Evolutionary conservation across 2,329 filamentous ascomycete species (phyloP).

Genomic region (Diaporthe caulivora): DNA sequence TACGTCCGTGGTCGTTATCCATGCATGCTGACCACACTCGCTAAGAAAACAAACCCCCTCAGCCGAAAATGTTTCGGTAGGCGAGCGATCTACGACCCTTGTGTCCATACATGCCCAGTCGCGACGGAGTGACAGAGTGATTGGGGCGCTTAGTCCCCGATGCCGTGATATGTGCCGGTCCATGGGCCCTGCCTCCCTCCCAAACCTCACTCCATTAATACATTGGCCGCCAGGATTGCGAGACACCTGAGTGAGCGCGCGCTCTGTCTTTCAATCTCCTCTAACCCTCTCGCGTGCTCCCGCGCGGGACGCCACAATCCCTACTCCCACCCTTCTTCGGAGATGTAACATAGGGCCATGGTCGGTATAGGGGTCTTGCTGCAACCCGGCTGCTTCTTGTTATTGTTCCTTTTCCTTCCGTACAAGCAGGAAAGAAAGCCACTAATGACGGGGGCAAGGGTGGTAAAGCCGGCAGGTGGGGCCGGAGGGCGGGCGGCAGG

Average conservation of each 20-base stretch:
- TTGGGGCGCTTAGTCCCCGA: neutral
- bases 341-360: neutral
- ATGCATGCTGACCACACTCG: neutral
- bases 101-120: neutral
- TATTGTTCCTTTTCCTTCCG: no score
- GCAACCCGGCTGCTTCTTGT: neutral
- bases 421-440: neutral
- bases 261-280: neutral
- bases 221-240: neutral
- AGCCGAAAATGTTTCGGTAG: conserved; percentile 5
- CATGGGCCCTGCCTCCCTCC: no score
- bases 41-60: neutral
- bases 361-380: neutral
- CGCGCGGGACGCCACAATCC: neutral
- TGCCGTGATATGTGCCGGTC: neutral
- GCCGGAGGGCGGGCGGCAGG: neutral
- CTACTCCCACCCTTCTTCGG: neutral
- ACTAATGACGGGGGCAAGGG: neutral
- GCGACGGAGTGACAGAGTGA: neutral
- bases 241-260: neutral
- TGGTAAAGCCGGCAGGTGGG: conserved; percentile 7
- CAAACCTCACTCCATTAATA: no score
- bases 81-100: neutral
- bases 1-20: neutral
- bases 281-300: no score